Base-by-base conservation (phyloP, 2,329 filamentous ascomycete genomes). In the Colletotrichum sp. region DNA sequence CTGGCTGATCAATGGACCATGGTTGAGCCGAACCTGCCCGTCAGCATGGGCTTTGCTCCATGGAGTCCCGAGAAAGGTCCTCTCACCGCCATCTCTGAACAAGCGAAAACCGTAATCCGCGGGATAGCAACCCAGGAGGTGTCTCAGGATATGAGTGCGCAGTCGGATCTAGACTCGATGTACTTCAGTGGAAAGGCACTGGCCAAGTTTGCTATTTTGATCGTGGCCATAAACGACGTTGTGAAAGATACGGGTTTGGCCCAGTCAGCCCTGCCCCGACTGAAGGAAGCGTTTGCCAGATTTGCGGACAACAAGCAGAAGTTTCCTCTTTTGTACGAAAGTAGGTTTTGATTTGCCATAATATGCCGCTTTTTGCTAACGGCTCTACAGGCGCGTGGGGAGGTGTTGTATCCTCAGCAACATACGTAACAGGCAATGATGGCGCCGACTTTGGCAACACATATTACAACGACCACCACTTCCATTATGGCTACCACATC, bases 161-260 rank as follows among this genome's bases (percentile, higher is more conserved):
- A 97, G 81, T 92, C 92, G 7, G 91, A 97, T 78, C 87, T 95
- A 44, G 91, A 96, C 82, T 98, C 95, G 48, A 96, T 98, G 92
- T 98, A 98, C 84, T 98, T 94, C 84, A 94, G 94, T 79, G 97
- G 97, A 79, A 98, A 96, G 88, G 91, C 92, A 1, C 85, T 97
- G 22, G 93, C 93, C 77, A 96, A 96, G 82, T 96, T 95, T 83
- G 94, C 94, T 1, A 87, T 88, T 19, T 86, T 96, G 32, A 85
- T 95, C 52, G 93, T 94, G 79, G 90, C 92, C 0, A 88, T 93
- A 57, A 87, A 92, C 75, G 90, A 94, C 78, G 84, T 96, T 77
- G 83, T 94, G 8, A 87, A 88, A 13, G 90, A 95, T 78, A 83
- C 85, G 44, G 85, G 84, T 4, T 82, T 94, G 34, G 91, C 92